Conservation (phyloP, 2,329 filamentous ascomycete genomes). For the Alternaria tenuissima region DNA sequence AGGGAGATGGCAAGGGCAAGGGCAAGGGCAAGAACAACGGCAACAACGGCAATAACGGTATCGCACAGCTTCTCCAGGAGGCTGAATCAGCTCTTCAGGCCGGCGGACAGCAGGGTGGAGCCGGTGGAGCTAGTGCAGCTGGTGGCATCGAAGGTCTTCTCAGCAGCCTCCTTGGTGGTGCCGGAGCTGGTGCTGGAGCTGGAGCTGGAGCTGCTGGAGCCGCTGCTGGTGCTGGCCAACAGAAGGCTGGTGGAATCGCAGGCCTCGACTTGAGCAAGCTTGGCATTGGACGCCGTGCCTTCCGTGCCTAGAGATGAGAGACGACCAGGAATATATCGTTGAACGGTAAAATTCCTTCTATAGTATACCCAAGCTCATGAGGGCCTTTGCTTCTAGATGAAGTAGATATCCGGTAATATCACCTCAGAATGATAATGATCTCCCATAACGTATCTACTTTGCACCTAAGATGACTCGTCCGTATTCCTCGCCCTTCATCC, state of each 20-base stretch:
- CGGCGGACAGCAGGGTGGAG: conserved; percentile 15
- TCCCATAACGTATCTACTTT: neutral
- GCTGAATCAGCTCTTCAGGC: conserved; percentile 17
- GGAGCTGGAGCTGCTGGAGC: conserved; percentile 13
- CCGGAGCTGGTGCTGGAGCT: conserved; percentile 5
- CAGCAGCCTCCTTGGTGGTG: conserved; percentile 1
- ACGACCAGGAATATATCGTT: neutral
- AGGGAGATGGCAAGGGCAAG: conserved; percentile 14
- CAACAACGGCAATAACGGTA: conserved; percentile 1
- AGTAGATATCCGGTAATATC: conserved; percentile 3
- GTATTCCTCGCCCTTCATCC: conserved; percentile 22
- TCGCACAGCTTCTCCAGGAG: conserved; percentile 10
- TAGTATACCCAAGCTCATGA: neutral
- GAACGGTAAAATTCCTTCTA: neutral
- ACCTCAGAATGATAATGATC: neutral
- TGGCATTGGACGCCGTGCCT: conserved; percentile 15
- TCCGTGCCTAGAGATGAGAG: conserved; percentile 19
- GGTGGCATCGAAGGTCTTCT: conserved; percentile 4
- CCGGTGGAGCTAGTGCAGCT: conserved; percentile 4
- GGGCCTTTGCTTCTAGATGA: neutral
- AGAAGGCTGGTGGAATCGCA: conserved; percentile 10
- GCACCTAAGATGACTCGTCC: neutral
- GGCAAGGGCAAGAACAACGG: conserved; percentile 10
- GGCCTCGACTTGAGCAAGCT: conserved; percentile 12
- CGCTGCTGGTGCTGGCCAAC: conserved; percentile 1